Evolutionary conservation across 169 alveolate species (phyloP).

Genomic region (Babesia ovata): DNA sequence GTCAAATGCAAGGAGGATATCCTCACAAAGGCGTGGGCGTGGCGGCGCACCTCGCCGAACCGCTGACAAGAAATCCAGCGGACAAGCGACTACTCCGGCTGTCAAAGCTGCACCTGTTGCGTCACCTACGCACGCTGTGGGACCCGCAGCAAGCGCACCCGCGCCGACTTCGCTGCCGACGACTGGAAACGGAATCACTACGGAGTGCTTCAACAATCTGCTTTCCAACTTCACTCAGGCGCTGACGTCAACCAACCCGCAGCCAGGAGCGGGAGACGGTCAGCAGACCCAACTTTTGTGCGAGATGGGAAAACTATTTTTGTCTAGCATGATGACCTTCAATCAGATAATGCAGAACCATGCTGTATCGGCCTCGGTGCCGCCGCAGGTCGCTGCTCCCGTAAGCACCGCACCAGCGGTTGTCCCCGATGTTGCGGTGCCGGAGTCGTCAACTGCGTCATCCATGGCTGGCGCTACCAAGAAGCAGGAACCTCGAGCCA

Average conservation of each 20-base stretch:
- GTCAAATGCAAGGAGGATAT: background rate
- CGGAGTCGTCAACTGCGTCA: too few species aligned
- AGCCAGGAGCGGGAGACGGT: background rate
- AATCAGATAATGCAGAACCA: constrained; percentile 46
- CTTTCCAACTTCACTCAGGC: constrained; percentile 36
- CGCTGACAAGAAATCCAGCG: background rate
- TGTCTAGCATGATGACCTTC: constrained; percentile 65
- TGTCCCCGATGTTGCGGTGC: too few species aligned
- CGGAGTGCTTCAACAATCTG: constrained; percentile 40
- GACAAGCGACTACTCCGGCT: too few species aligned
- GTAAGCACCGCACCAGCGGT: background rate
- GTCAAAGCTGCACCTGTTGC: background rate
- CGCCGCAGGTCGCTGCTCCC: background rate
- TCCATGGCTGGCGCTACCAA: too few species aligned
- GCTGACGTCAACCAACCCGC: background rate
- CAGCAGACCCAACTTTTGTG: constrained; percentile 43
- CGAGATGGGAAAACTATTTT: constrained; percentile 64
- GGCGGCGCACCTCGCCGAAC: background rate
- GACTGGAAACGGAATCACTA: constrained; percentile 6
- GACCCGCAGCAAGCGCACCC: background rate
- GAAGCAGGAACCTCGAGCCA: too few species aligned
- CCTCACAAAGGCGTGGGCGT: background rate
- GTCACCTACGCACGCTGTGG: background rate
- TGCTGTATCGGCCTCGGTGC: background rate
- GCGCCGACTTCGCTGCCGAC: background rate